Conservation (phyloP, 495 filamentous ascomycete species). For the Talaromyces adpressus region DNA sequence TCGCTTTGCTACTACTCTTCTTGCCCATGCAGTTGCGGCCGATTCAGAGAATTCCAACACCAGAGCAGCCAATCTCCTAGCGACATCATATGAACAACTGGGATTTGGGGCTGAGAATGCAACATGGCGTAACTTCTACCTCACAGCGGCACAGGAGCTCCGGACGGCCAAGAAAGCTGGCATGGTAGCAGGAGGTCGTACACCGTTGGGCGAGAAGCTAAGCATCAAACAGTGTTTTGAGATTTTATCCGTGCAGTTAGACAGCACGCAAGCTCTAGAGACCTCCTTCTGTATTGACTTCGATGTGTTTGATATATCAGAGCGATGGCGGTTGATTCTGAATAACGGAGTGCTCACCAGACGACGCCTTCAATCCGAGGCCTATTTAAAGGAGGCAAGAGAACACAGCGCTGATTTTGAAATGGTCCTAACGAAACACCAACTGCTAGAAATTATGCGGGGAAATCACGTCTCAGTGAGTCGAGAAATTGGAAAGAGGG, state of each 20-base stretch:
- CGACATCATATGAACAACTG: not conserved
- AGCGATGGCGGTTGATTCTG: not conserved
- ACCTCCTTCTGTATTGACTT: not conserved
- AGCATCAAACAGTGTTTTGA: not conserved
- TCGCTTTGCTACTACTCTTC: not conserved
- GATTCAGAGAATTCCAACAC: not conserved
- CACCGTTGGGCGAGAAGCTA: not conserved
- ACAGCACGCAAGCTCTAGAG: not conserved
- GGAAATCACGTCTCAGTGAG: not conserved
- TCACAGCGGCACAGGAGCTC: not conserved
- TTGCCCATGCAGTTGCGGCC: not conserved
- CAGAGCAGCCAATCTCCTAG: not conserved
- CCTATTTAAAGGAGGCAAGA: not conserved
- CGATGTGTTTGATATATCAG: not conserved
- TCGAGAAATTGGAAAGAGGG: not conserved
- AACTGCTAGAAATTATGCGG: not conserved
- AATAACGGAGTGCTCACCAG: not conserved
- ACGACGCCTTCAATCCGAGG: not conserved
- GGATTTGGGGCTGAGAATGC: not conserved
- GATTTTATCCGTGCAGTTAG: not conserved
- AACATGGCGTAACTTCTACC: not conserved
- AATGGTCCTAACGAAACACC: not conserved
- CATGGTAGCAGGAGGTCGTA: not conserved
- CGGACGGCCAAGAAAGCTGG: not conserved
- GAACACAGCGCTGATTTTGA: not conserved